Percentiles rank a stretch among this genome's conserved stretches.
phyloP scores from a whole-genome alignment of 1,284 basidiomycete species.

The Marasmius fiardii region DNA sequence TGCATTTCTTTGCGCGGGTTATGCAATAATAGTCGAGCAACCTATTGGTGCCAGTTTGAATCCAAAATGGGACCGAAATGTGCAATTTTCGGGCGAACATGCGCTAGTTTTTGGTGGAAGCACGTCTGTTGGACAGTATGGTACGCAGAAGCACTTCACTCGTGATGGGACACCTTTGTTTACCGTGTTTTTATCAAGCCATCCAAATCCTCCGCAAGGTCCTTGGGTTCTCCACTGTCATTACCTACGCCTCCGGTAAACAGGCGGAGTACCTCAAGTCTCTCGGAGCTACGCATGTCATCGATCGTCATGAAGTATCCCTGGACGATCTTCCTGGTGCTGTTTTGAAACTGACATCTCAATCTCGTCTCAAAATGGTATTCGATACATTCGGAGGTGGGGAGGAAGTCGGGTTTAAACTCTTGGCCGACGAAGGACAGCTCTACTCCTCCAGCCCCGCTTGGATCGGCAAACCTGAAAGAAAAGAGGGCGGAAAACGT shows the following conservation, averaged over 20 bases:
- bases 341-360: not conserved
- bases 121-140: conserved; percentile 9
- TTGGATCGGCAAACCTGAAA: conserved; percentile 11
- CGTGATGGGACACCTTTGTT: not conserved
- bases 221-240: conserved; percentile 1
- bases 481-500: not conserved
- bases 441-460: conserved; percentile 13
- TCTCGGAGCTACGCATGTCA: conserved; percentile 8
- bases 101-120: conserved; percentile 4
- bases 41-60: not conserved
- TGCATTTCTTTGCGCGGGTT: not conserved
- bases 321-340: not conserved
- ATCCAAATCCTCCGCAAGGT: conserved; percentile 5
- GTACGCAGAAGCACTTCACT: not conserved
- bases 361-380: not conserved
- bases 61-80: not conserved
- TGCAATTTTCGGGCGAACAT: not conserved
- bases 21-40: not conserved
- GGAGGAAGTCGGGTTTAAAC: conserved; percentile 12
- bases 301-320: conserved; percentile 4
- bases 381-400: conserved; percentile 1
- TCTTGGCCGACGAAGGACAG: conserved; percentile 13
- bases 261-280: conserved; percentile 1
- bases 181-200: not conserved
- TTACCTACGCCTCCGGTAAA: conserved; percentile 3